These are phyloP conservation scores for Ambispora gerdemannii DNA, from an alignment of 192 early-diverging fungal species.

Conservation along the genomic window DNA sequence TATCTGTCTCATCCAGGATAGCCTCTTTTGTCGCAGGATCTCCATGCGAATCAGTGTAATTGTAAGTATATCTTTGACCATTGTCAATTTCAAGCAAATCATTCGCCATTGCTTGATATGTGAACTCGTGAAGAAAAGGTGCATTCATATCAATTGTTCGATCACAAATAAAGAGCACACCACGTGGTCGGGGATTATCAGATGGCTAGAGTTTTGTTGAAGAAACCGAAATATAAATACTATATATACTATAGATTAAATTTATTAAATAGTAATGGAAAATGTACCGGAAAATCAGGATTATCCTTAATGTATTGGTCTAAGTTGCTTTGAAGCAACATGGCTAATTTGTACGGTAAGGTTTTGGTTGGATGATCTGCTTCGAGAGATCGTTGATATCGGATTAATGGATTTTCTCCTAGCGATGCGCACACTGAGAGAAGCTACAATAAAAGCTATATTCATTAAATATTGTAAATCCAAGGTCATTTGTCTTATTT, in stretches of 20 bases:
- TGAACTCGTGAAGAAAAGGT: constrained; percentile 96
- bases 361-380: constrained; percentile 61
- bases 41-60: constrained; percentile 46
- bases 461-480: too few relatives aligned
- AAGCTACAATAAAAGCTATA: too few relatives aligned
- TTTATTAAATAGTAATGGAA: not conserved
- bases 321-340: constrained; percentile 78
- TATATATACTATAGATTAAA: not conserved
- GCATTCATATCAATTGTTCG: constrained; percentile 86
- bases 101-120: constrained; percentile 97
- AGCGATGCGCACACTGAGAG: constrained; percentile 83
- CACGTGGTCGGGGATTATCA: constrained; percentile 54
- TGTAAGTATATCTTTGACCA: constrained; percentile 62
- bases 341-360: constrained; percentile 75
- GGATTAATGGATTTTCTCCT: constrained; percentile 89
- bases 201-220: constrained; percentile 36
- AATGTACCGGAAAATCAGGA: constrained; percentile 58
- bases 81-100: constrained; percentile 77
- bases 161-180: constrained; percentile 86
- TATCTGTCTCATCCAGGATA: constrained; percentile 71
- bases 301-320: constrained; percentile 72
- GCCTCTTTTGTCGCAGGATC: constrained; percentile 45
- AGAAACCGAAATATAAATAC: not conserved
- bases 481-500: too few relatives aligned
- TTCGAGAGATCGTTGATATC: constrained; percentile 82